Evolutionary conservation across 805 yeast genomes (phyloP).

Genomic region (Wickerhamomyces subpelliculosus): DNA sequence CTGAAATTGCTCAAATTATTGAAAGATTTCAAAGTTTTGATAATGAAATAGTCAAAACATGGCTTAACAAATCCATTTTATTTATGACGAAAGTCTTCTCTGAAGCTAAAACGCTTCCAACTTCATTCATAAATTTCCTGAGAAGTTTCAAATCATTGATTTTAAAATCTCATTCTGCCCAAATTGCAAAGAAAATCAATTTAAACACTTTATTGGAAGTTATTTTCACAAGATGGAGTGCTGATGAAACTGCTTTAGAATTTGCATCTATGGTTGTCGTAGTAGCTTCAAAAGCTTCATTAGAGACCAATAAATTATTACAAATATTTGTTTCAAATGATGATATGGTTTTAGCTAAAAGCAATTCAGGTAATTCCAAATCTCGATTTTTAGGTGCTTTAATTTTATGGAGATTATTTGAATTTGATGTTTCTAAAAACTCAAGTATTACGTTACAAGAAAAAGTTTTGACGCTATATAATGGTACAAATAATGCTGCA

Average conservation of each 20-base stretch:
- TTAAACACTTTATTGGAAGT: conserved; percentile 64
- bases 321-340: conserved; percentile 59
- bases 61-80: conserved; percentile 54
- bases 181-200: conserved; percentile 35
- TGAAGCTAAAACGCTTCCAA: conserved; percentile 29
- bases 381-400: conserved; percentile 38
- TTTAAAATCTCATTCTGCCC: conserved; percentile 27
- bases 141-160: conserved; percentile 26
- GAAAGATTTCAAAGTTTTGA: conserved; percentile 10
- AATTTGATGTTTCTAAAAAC: conserved; percentile 35
- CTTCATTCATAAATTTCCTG: conserved; percentile 27
- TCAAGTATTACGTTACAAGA: conserved; percentile 43
- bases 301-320: conserved; percentile 44
- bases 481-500: conserved; percentile 54
- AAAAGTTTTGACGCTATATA: conserved; percentile 44
- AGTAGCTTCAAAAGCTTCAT: conserved; percentile 27
- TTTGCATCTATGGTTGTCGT: conserved; percentile 36
- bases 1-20: conserved; percentile 23
- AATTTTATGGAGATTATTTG: conserved; percentile 42
- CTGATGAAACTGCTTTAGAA: conserved; percentile 32
- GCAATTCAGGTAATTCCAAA: conserved; percentile 14
- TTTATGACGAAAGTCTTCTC: conserved; percentile 61
- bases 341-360: conserved; percentile 27
- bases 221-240: conserved; percentile 44
- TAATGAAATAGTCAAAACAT: conserved; percentile 22